Base-by-base conservation (phyloP, 306 rosid species). In the Cucumis hystrix region DNA sequence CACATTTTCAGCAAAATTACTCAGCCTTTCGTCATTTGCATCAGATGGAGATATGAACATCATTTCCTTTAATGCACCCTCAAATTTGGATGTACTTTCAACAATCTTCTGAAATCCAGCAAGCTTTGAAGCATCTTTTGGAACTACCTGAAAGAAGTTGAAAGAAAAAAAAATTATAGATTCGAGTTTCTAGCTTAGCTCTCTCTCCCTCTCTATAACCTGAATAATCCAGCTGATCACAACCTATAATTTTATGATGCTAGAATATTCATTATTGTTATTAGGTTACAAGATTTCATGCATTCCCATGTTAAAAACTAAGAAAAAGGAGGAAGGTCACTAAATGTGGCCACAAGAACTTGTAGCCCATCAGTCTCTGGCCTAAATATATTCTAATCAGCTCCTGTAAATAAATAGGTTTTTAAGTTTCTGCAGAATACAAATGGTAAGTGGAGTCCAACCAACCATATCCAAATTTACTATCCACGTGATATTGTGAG, bases 121-220 rank as follows among this genome's bases (percentile, higher is more conserved):
- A 79, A 95, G 97, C 84, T 95, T 95, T 78, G 98, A 87, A 69
- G 97, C 98, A 87, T 92, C 97, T 79, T 93, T 83, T 16, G 98
- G 98, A 76, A 95, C 93, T 83, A 95, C 97, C 97, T 92, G 92
- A 85, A 86, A 87, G 76, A 11, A 18, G 12, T 12, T 47, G 4
- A 11, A 45, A 40, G 37, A 41, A 39, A 57, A 39, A 57, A 57
- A 33, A 3, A 25, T 21, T 0, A 25, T 49, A 71, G 76, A 71
- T 23, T 70, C 59, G 23, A 41, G 35, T 16, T 28, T 47, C 37
- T 12, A 70, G 58, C 37, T 4, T 52, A 6, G 17, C 45, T 66
- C 73, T 66, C 15, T 47, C 75, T 49, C 41, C 21, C 57, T 23
- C 57, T 65, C 25, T 69, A 23, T 14, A 13, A 45, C 60, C 35